phyloP scores from a whole-genome alignment of 495 filamentous ascomycete genomes.

The Filosporella fistucella region DNA sequence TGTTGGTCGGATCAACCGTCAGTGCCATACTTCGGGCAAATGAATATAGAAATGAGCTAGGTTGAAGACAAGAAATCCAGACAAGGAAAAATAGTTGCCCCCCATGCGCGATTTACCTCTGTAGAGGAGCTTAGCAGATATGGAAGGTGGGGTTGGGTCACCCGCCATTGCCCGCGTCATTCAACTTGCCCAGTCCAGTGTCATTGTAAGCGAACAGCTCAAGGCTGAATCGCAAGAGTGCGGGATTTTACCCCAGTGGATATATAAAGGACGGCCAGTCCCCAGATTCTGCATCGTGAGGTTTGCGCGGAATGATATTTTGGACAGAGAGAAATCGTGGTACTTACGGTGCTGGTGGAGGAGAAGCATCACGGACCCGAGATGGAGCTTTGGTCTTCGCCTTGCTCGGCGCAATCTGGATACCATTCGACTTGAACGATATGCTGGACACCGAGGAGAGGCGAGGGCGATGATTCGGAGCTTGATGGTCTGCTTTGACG shows the following conservation, averaged over 20 bases:
- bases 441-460: slow-evolving; percentile 14
- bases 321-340: neutral
- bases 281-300: too few relatives aligned
- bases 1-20: slow-evolving; percentile 17
- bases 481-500: slow-evolving; percentile 17
- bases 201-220: slow-evolving; percentile 1
- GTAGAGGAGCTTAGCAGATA: neutral
- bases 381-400: slow-evolving; percentile 9
- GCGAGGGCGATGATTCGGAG: neutral
- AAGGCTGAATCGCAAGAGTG: slow-evolving; percentile 8
- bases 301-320: neutral
- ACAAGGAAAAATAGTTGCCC: too few relatives aligned
- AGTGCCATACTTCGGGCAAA: slow-evolving; percentile 1
- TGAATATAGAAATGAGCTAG: too few relatives aligned
- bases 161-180: neutral
- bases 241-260: slow-evolving; percentile 2
- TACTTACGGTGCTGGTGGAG: slow-evolving; percentile 24
- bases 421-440: slow-evolving; percentile 15
- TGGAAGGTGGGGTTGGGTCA: neutral
- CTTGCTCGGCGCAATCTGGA: neutral
- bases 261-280: neutral
- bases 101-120: too few relatives aligned
- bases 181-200: neutral
- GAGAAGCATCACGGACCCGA: slow-evolving; percentile 16
- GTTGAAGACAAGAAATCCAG: too few relatives aligned